These are phyloP conservation scores for Entomortierella chlamydospora DNA, from an alignment of 192 early-diverging fungal genomes.

Conservation along the genomic window DNA sequence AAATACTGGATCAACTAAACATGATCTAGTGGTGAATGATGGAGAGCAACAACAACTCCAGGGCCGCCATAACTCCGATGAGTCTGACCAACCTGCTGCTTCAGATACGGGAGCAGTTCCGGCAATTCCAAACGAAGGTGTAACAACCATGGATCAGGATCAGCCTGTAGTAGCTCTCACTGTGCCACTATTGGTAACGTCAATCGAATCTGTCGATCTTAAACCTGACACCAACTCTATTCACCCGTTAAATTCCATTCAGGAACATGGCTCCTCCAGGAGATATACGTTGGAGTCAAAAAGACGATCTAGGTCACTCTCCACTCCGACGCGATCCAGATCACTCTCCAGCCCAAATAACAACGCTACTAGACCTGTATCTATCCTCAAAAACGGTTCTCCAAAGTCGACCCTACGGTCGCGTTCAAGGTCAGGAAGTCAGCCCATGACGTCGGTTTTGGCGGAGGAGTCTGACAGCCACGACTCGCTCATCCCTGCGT, in stretches of 20 bases:
- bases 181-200: background rate
- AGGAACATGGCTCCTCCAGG: background rate
- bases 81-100: too few relatives aligned
- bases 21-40: too few relatives aligned
- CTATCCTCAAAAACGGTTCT: constrained; percentile 33
- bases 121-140: too few relatives aligned
- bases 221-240: background rate
- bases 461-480: background rate
- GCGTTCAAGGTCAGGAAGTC: constrained; percentile 22
- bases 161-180: too few relatives aligned
- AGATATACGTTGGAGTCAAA: background rate
- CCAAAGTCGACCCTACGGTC: constrained; percentile 41
- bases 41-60: background rate
- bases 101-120: background rate
- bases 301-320: background rate
- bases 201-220: background rate
- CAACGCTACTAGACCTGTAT: constrained; percentile 7
- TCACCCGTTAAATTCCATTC: background rate
- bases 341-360: constrained; percentile 14
- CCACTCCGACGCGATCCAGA: background rate
- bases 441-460: background rate
- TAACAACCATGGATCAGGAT: too few relatives aligned
- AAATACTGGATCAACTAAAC: too few relatives aligned
- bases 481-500: constrained; percentile 1
- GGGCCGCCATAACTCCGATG: too few relatives aligned